Percentiles rank a stretch among this genome's conserved stretches.
phyloP scores from a whole-genome alignment of 2,329 filamentous ascomycete genomes.

The Aspergillus candidus region DNA sequence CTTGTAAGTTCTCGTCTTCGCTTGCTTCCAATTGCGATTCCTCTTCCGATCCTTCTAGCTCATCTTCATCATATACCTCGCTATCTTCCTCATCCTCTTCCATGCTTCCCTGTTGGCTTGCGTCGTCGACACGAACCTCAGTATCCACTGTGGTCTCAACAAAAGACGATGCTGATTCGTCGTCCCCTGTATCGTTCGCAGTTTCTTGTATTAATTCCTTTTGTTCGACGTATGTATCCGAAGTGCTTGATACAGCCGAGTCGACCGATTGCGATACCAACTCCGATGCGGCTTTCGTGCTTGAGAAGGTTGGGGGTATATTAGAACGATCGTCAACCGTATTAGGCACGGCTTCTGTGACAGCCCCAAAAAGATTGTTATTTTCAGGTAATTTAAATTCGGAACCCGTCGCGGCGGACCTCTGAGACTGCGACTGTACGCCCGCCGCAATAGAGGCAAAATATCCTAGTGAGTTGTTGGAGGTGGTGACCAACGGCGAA shows the following conservation, averaged over 20 bases:
- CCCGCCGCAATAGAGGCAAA: constrained; percentile 21
- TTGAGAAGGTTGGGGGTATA: too few species aligned
- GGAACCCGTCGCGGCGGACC: background rate
- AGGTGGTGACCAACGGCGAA: constrained; percentile 31
- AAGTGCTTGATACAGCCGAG: too few species aligned
- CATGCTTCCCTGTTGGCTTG: background rate
- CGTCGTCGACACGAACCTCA: background rate
- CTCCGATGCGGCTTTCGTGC: too few species aligned
- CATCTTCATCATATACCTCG: background rate
- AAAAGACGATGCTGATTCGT: background rate
- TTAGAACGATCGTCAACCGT: too few species aligned
- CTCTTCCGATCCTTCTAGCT: too few species aligned
- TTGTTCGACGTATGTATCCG: too few species aligned
- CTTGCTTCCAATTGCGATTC: too few species aligned
- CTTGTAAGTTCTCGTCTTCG: too few species aligned
- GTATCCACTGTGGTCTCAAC: background rate
- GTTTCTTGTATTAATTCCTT: too few species aligned
- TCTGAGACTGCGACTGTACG: constrained; percentile 8
- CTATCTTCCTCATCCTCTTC: constrained; percentile 4
- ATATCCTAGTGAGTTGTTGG: constrained; percentile 23
- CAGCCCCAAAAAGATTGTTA: background rate
- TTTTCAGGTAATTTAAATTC: constrained; percentile 1
- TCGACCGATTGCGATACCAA: too few species aligned
- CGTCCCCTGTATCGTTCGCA: background rate
- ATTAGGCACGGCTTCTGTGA: too few species aligned